Evolutionary conservation across 2,329 filamentous ascomycete species (phyloP).

Genomic region (Alternaria metachromatica): DNA sequence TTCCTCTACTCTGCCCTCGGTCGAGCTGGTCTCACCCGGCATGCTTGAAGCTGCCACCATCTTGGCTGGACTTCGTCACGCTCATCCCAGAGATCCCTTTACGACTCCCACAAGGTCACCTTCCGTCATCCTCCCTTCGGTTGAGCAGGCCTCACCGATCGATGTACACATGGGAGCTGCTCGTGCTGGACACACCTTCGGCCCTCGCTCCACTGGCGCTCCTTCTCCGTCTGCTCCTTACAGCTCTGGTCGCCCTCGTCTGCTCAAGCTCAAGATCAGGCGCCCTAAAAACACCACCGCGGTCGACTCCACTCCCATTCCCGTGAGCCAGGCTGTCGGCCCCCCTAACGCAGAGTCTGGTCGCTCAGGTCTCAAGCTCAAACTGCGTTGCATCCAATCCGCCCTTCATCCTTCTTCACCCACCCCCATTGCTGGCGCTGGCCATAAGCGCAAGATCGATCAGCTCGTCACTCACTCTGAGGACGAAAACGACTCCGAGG

Average conservation of each 20-base stretch:
- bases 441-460: slow-evolving; percentile 1
- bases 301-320: not conserved
- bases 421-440: not conserved
- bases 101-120: not conserved
- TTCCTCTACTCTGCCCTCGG: not conserved
- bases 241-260: not conserved
- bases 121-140: not conserved
- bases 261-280: not conserved
- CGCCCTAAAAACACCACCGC: not conserved
- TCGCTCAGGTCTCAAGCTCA: slow-evolving; percentile 15
- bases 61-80: not conserved
- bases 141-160: not conserved
- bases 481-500: slow-evolving; percentile 20
- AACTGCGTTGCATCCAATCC: slow-evolving; percentile 16
- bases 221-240: not conserved
- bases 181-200: not conserved
- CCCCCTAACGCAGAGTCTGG: not conserved
- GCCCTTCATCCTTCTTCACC: not conserved
- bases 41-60: not conserved
- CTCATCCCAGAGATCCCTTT: not conserved
- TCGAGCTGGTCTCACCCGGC: not conserved
- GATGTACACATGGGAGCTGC: not conserved
- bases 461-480: not conserved
- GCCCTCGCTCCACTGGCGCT: not conserved
- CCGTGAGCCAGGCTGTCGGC: not conserved